These are phyloP conservation scores for Nothopassalora personata DNA, from an alignment of 2,329 filamentous ascomycete genomes.

Conservation along the genomic window DNA sequence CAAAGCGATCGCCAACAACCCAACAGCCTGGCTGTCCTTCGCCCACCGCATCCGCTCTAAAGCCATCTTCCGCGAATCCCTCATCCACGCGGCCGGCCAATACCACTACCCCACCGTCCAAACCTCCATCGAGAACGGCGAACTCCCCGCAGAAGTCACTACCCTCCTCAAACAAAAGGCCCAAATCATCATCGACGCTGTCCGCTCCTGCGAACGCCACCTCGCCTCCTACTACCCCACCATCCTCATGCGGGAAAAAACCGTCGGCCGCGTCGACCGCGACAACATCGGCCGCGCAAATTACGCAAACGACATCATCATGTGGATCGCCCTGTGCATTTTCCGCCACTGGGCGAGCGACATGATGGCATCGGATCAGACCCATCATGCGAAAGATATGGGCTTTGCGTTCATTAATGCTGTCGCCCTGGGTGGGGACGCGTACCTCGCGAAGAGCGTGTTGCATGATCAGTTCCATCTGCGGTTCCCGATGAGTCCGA, in stretches of 20 bases:
- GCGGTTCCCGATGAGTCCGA: conserved; percentile 41
- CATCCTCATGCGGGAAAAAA: conserved; percentile 24
- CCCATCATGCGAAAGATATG: conserved; percentile 38
- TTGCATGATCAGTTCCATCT: conserved; percentile 35
- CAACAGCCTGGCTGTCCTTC: conserved; percentile 44
- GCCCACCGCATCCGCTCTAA: conserved; percentile 43
- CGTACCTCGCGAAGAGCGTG: conserved; percentile 40
- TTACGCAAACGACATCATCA: conserved; percentile 46
- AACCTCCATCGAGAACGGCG: conserved; percentile 20
- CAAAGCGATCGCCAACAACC: conserved; percentile 39
- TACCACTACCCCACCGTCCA: conserved; percentile 30
- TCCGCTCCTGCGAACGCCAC: conserved; percentile 24
- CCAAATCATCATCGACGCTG: conserved; percentile 26
- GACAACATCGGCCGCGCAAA: conserved; percentile 37
- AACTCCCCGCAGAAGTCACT: conserved; percentile 20
- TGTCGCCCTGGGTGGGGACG: conserved; percentile 37
- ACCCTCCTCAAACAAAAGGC: conserved; percentile 31
- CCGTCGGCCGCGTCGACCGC: conserved; percentile 25
- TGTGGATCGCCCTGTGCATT: conserved; percentile 47
- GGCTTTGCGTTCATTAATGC: conserved; percentile 43
- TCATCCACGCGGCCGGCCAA: conserved; percentile 42
- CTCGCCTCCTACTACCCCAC: conserved; percentile 35
- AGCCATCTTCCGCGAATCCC: conserved; percentile 41
- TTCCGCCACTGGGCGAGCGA: conserved; percentile 46
- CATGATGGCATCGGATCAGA: conserved; percentile 36